phyloP scores from a whole-genome alignment of 768 basidiomycete species.

The Piloderma croceum region DNA sequence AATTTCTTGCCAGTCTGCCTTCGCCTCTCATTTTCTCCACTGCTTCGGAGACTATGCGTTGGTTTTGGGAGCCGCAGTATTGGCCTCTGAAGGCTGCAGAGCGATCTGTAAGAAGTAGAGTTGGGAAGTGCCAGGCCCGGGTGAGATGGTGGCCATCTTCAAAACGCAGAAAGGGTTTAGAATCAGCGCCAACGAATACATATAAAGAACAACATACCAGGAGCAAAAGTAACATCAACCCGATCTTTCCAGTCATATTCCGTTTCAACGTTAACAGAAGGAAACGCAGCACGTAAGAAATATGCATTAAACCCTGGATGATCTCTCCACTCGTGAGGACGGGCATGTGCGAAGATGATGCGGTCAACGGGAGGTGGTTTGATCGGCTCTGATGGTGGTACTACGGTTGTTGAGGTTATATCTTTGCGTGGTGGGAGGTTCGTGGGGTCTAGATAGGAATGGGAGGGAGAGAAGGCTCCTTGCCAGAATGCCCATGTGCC shows the following conservation, averaged over 20 bases:
- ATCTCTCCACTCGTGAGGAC: conserved; percentile 67
- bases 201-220: no score
- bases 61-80: conserved; percentile 57
- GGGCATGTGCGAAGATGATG: conserved; percentile 63
- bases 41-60: conserved; percentile 70
- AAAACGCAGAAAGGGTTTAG: no score
- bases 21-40: conserved; percentile 42
- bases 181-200: no score
- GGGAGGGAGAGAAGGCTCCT: conserved; percentile 38
- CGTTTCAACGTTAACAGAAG: conserved; percentile 62
- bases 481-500: conserved; percentile 74
- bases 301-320: conserved; percentile 70
- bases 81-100: conserved; percentile 69
- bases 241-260: conserved; percentile 71
- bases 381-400: conserved; percentile 18
- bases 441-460: conserved; percentile 2
- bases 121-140: conserved; percentile 68
- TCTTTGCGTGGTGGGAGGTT: conserved; percentile 9
- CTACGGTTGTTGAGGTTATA: conserved; percentile 20
- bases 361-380: conserved; percentile 56
- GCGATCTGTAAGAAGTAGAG: conserved; percentile 65
- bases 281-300: conserved; percentile 70
- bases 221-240: conserved; percentile 30
- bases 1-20: conserved; percentile 28
- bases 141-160: conserved; percentile 26